Evolutionary conservation across 176 grass and related monocot genomes (phyloP).

Genomic region (Ensete ventricosum): DNA sequence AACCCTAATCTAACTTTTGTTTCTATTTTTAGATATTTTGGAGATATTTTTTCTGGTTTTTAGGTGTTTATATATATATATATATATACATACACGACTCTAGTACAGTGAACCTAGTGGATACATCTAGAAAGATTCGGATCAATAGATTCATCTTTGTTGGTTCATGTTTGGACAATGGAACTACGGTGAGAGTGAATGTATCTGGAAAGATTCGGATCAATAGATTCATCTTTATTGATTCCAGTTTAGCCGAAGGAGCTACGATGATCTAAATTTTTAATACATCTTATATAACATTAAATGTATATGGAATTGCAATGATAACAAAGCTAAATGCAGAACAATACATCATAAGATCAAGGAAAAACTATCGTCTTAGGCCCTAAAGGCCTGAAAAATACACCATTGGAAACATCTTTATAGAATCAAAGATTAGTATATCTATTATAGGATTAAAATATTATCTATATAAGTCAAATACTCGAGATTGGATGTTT

Average conservation of each 20-base stretch:
- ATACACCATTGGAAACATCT: slow-evolving; percentile 36
- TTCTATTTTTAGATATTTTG: too few relatives aligned
- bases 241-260: slow-evolving; percentile 48
- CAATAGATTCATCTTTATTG: slow-evolving; percentile 42
- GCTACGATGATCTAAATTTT: slow-evolving; percentile 41
- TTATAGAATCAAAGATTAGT: slow-evolving; percentile 43
- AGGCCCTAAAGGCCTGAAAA: slow-evolving; percentile 48
- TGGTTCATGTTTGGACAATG: slow-evolving; percentile 16
- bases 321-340: slow-evolving; percentile 55
- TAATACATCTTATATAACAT: slow-evolving; percentile 48
- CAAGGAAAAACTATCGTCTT: slow-evolving; percentile 61
- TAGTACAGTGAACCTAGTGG: slow-evolving; percentile 50
- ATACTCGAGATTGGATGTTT: not conserved
- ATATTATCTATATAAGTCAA: too few relatives aligned
- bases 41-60: too few relatives aligned
- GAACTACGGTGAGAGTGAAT: slow-evolving; percentile 31
- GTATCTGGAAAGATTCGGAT: slow-evolving; percentile 42
- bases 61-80: too few relatives aligned
- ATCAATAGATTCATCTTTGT: slow-evolving; percentile 44
- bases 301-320: slow-evolving; percentile 46
- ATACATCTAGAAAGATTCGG: slow-evolving; percentile 42
- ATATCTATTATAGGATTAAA: not conserved
- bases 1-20: too few relatives aligned
- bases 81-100: slow-evolving; percentile 5
- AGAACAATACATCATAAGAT: slow-evolving; percentile 44